Base-by-base conservation (phyloP, 345 rosid genomes). In the Aquilaria yunnanensis region DNA sequence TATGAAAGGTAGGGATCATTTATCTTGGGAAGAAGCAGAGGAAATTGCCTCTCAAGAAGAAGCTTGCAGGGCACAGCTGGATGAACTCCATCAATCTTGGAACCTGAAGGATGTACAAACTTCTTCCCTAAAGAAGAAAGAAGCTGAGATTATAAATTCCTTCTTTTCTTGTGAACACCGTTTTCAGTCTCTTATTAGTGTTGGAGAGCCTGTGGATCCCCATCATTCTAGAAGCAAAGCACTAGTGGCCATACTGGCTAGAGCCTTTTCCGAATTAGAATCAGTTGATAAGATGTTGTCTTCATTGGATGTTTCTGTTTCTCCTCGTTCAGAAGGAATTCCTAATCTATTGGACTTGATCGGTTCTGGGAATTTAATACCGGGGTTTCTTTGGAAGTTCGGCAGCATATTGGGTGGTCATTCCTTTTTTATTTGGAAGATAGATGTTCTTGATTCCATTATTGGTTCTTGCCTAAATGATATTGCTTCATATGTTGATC, bases 11-110 rank as follows among this genome's bases (percentile, higher is more conserved):
- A 80, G 96, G 78, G 96, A 92, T 80, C 84, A 88, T 77, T 85
- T 86, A 49, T 92, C 96, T 14, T 92, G 98, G 96, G 98, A 92
- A 79, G 98, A 92, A 74, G 98, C 96, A 53, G 98, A 92, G 80
- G 96, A 92, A 77, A 85, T 92, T 59, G 88, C 88, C 63, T 85
- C 98, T 59, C 98, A 92, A 75, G 98, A 89, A 83, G 98, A 92
- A 82, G 85, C 94, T 75, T 92, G 90, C 74, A 79, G 88, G 78
- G 87, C 80, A 58, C 92, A 85, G 79, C 82, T 92, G 71, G 93
- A 85, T 68, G 82, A 83, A 63, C 94, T 91, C 66, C 91, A 88
- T 72, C 89, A 79, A 70, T 70, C 88, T 56, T 91, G 97, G 97
- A 85, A 81, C 71, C 90, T 82, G 69, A 85, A 80, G 72, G 96